These are phyloP conservation scores for Fusarium continuum DNA, from an alignment of 2,329 filamentous ascomycete species.

Conservation along the genomic window DNA sequence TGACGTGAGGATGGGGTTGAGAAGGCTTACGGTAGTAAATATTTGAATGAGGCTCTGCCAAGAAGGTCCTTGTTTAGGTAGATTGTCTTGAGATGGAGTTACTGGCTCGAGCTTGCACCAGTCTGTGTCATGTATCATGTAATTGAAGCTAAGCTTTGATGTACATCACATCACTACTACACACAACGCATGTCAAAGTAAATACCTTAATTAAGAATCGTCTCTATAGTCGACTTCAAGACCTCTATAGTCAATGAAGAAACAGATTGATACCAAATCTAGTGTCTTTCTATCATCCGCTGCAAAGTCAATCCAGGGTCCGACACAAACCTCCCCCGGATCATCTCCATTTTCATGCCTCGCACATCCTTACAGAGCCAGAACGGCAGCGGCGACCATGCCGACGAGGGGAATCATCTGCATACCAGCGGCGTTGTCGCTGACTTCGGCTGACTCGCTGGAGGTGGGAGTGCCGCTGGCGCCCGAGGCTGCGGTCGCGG, in stretches of 20 bases:
- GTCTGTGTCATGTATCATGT: too few species aligned
- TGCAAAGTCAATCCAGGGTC: slow-evolving; percentile 16
- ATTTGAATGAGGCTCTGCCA: background rate
- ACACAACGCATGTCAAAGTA: background rate
- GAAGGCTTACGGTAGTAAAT: too few species aligned
- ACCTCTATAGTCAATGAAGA: background rate
- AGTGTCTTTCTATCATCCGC: slow-evolving; percentile 34
- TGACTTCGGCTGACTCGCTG: slow-evolving; percentile 14
- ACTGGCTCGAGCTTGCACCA: too few species aligned
- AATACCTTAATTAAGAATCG: slow-evolving; percentile 4
- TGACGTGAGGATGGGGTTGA: background rate
- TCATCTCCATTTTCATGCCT: background rate
- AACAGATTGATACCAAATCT: slow-evolving; percentile 3
- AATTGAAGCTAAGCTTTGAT: background rate
- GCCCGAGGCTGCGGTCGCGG: slow-evolving; percentile 15
- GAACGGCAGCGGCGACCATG: slow-evolving; percentile 34
- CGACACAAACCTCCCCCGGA: slow-evolving; percentile 17
- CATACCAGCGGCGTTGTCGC: slow-evolving; percentile 21
- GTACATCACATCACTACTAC: background rate
- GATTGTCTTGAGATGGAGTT: too few species aligned
- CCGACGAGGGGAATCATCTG: slow-evolving; percentile 37
- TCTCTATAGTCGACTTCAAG: slow-evolving; percentile 3
- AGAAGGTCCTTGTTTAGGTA: background rate
- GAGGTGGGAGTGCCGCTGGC: slow-evolving; percentile 10
- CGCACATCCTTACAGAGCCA: slow-evolving; percentile 31